Percentiles rank a stretch among this genome's conserved stretches.
Conservation (phyloP, 139 green algal species). For the Micromonas pusilla region DNA sequence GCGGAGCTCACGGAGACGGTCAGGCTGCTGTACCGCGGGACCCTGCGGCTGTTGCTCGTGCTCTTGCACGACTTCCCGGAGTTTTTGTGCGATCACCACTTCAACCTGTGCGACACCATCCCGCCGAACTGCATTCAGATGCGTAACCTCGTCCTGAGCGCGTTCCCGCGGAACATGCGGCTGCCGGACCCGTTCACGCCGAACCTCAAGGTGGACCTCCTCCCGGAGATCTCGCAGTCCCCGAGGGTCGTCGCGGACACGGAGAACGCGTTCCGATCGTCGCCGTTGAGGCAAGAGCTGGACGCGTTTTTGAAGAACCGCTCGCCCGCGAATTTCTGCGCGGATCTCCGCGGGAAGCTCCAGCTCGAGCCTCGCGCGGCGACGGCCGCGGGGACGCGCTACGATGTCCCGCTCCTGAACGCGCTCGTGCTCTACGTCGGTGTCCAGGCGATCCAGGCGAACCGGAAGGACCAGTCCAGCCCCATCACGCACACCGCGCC, state of each 20-base stretch:
- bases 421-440: slow-evolving; percentile 89
- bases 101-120: slow-evolving; percentile 87
- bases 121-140: slow-evolving; percentile 91
- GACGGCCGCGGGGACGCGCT: slow-evolving; percentile 43
- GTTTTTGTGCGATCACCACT: slow-evolving; percentile 97
- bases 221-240: slow-evolving; percentile 81
- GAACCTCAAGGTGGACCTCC: slow-evolving; percentile 93
- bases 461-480: slow-evolving; percentile 18
- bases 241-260: slow-evolving; percentile 64
- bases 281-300: slow-evolving; percentile 55
- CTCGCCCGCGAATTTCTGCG: slow-evolving; percentile 49
- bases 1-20: slow-evolving; percentile 65
- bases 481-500: slow-evolving; percentile 43
- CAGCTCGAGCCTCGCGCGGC: slow-evolving; percentile 41
- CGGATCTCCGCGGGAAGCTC: slow-evolving; percentile 50
- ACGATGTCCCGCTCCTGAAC: slow-evolving; percentile 82
- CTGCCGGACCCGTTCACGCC: slow-evolving; percentile 97
- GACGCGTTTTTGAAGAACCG: slow-evolving; percentile 52
- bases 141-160: slow-evolving; percentile 93
- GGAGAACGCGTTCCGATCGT: slow-evolving; percentile 43
- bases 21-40: slow-evolving; percentile 89
- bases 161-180: slow-evolving; percentile 94
- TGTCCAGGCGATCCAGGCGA: slow-evolving; percentile 38
- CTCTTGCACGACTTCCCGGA: slow-evolving; percentile 99
- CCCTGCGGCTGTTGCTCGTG: slow-evolving; percentile 91